Conservation (phyloP, 805 yeast species). For the Sugiyamaella boreocaroliniensis region DNA sequence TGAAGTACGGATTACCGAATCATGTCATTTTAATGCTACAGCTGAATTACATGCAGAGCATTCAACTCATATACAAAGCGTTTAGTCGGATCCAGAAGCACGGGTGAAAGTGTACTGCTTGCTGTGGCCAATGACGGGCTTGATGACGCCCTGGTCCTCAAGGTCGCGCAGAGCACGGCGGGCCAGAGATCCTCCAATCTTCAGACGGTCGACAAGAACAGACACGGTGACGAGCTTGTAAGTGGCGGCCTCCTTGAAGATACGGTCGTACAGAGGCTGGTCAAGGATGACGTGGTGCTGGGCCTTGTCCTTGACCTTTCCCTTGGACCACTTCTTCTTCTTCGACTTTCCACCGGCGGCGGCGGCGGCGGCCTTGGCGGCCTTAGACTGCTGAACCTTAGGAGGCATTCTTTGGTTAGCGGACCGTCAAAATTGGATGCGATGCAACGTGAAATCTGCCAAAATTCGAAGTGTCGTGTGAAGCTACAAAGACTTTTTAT, state of each 20-base stretch:
- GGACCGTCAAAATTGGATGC: too few species aligned
- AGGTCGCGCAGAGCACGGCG: constrained; percentile 96
- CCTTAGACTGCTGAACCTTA: constrained; percentile 97
- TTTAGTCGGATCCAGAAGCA: constrained; percentile 17
- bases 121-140: constrained; percentile 90
- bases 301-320: constrained; percentile 99
- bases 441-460: background rate
- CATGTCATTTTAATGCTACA: background rate
- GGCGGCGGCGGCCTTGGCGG: constrained; percentile 99
- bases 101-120: constrained; percentile 86
- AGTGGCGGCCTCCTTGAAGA: constrained; percentile 98
- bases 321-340: constrained; percentile 99
- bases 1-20: background rate
- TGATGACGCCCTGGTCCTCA: constrained; percentile 91
- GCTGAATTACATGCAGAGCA: background rate
- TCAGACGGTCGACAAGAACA: constrained; percentile 97
- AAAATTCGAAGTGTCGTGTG: too few species aligned
- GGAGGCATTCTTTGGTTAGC: constrained; percentile 73
- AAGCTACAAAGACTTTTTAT: too few species aligned
- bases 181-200: constrained; percentile 98
- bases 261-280: constrained; percentile 98
- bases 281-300: constrained; percentile 95
- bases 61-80: constrained; percentile 3
- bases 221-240: constrained; percentile 98
- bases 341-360: constrained; percentile 99